Evolutionary conservation across 176 grass and related monocot species (phyloP), one percentile per base, ranked within the genome.

Genomic region (Phoenix dactylifera): DNA sequence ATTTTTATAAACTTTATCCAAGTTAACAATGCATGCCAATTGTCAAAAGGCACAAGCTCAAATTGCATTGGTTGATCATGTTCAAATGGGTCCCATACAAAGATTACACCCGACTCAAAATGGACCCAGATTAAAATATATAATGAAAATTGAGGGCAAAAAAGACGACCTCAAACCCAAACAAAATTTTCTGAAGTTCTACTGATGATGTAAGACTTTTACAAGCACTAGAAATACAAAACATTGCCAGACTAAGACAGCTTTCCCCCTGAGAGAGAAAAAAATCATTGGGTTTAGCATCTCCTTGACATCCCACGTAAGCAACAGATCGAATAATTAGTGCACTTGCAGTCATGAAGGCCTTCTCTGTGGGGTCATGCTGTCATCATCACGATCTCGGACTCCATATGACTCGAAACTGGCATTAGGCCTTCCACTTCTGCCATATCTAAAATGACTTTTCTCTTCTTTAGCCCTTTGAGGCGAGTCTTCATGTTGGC

Each of bases 41-140:
- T 24, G 64, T 1, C 49, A 4, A 2, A 52, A 54, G 23, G 15
- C 62, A 62, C 54, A 16, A 15, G 24, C 53, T 82, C 67, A 79
- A 79, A 86, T 66, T 80, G 58, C 76, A 73, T 84, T 82, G 64
- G 85, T 79, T 85, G 54, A 70, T 79, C 59, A 76, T 76, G 63
- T 69, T 82, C 79, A 54, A 82, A 72, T 69, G 28, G 56, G 74
- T 54, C 65, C 80, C 58, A 64, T 78, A 77, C 59, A 73, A 51
- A 64, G 53, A 75, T 44, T 72, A 81, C 73, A 69, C 51, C 68
- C 67, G 39, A 72, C 53, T 74, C 59, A 82, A 77, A 82, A 73
- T 59, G 70, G 66, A 49, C 68, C 51, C 59, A 65, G 10, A 22
- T 16, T 50, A 67, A 68, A 30, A 25, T 29, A 62, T 26, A 52